Percentiles rank a stretch among this genome's conserved stretches.
Conservation (phyloP, 176 grass and related monocot species). For the Microstegium vimineum region DNA sequence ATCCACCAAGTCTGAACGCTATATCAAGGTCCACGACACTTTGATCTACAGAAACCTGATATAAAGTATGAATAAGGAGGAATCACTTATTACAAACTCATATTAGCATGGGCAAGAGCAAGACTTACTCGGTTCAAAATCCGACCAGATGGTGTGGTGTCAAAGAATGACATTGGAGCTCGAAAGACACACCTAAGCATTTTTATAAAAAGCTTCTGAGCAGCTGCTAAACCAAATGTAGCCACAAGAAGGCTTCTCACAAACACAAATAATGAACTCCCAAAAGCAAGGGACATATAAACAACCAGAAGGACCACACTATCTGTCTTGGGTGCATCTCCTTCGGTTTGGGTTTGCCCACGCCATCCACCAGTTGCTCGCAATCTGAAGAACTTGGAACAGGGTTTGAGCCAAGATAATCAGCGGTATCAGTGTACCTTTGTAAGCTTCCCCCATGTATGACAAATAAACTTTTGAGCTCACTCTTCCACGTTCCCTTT, state of each 20-base stretch:
- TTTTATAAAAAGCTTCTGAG: slow-evolving; percentile 87
- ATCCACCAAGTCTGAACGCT: slow-evolving; percentile 92
- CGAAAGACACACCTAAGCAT: slow-evolving; percentile 87
- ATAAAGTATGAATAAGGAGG: slow-evolving; percentile 28
- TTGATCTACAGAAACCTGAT: slow-evolving; percentile 98
- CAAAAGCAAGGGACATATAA: slow-evolving; percentile 97
- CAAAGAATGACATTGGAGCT: slow-evolving; percentile 98
- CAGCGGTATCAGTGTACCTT: slow-evolving; percentile 80
- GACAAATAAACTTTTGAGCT: slow-evolving; percentile 92
- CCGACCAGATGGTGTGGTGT: slow-evolving; percentile 83
- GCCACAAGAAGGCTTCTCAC: slow-evolving; percentile 94
- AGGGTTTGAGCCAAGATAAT: slow-evolving; percentile 78
- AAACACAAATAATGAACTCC: slow-evolving; percentile 96
- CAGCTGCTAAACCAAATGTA: slow-evolving; percentile 96
- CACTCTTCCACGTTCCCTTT: slow-evolving; percentile 88
- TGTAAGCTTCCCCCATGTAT: slow-evolving; percentile 96
- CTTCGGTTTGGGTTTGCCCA: slow-evolving; percentile 96
- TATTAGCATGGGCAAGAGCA: slow-evolving; percentile 18
- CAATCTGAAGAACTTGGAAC: slow-evolving; percentile 98
- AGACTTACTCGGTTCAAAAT: slow-evolving; percentile 89
- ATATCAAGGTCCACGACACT: slow-evolving; percentile 97
- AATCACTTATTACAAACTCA: background rate
- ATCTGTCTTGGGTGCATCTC: slow-evolving; percentile 74
- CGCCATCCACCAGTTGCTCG: slow-evolving; percentile 99
- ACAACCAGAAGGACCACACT: slow-evolving; percentile 73